Evolutionary conservation across 1,284 basidiomycete genomes (phyloP), one percentile per base, ranked within the genome.

Genomic region (Apiotrichum gracile): DNA sequence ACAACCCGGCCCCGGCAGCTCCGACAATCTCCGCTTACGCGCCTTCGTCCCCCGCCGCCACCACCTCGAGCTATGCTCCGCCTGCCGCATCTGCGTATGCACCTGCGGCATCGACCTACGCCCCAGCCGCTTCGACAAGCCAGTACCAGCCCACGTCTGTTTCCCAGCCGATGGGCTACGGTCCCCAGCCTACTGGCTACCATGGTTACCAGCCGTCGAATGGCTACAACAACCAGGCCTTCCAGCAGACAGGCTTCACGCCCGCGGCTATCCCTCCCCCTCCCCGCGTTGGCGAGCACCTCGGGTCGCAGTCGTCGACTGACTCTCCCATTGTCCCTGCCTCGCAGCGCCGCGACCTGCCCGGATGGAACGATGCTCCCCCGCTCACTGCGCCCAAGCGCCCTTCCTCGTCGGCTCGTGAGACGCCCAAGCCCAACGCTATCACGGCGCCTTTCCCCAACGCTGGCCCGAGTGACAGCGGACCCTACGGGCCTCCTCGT

Each of bases 381-480:
- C 64, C 57, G 16, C 63, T 82, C 9, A 65, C 80, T 16, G 60
- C 76, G 14, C 77, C 80, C 47, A 83, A 84, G 48, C 66, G 74
- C n/a, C 80, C 80, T 2, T 79, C 84, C 2, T 78, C 78, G 35
- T 77, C 81, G 2, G 67, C 79, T 9, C 78, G 71, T 48, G 61
- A 75, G 24, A 65, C 64, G 1, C 52, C 61, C 10, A 87, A 87
- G 64, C 83, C 82, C 1, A 77, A 78, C 4, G 82, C 88, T 1
- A 94, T 97, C 71, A 85, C 85, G 16, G 83, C 88, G 25, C 92
- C 92, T 1, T 96, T 97, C 84, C 88, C 91, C 9, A 90, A 88
- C 62, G 27, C 43, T 79, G 70, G 46, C 65, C 69, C 38, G 61
- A 49, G 61, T 22, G 45, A 37, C 21, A 26, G 38, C 27, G 25